Percentiles rank a stretch among this genome's conserved stretches.
Evolutionary conservation across 2,329 filamentous ascomycete genomes (phyloP).

Genomic region (Fusarium sp.): DNA sequence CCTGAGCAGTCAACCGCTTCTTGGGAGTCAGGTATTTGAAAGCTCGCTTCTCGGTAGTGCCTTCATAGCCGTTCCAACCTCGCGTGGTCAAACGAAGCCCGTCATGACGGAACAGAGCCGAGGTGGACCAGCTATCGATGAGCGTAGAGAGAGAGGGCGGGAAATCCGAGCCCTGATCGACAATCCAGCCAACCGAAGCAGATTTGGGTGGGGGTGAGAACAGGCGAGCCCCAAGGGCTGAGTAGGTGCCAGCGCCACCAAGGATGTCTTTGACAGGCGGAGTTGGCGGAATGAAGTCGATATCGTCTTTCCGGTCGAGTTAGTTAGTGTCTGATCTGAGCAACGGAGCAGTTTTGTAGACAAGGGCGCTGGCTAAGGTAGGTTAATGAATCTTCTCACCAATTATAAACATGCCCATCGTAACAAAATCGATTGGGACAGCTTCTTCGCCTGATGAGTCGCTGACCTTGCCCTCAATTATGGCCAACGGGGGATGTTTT

Average conservation of each 20-base stretch:
- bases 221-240: slow-evolving; percentile 87
- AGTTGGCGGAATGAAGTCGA: slow-evolving; percentile 80
- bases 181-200: slow-evolving; percentile 83
- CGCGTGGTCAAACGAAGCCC: slow-evolving; percentile 80
- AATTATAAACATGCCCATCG: slow-evolving; percentile 79
- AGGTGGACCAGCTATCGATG: slow-evolving; percentile 81
- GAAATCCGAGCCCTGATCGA: slow-evolving; percentile 91
- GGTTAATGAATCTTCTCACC: slow-evolving; percentile 56
- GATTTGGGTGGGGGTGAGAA: slow-evolving; percentile 78
- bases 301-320: slow-evolving; percentile 76
- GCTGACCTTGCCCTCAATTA: not conserved
- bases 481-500: not conserved
- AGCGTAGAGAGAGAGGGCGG: slow-evolving; percentile 70
- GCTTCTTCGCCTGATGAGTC: not conserved
- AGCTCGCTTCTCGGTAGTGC: slow-evolving; percentile 72
- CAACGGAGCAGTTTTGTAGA: not conserved
- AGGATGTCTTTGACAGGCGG: slow-evolving; percentile 78
- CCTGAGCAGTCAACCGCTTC: slow-evolving; percentile 77
- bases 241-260: slow-evolving; percentile 90
- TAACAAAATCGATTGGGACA: slow-evolving; percentile 68
- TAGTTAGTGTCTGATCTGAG: slow-evolving; percentile 14
- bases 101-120: slow-evolving; percentile 74
- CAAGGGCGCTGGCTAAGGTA: not conserved
- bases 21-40: slow-evolving; percentile 94
- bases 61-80: slow-evolving; percentile 91